Conservation (phyloP, 495 filamentous ascomycete species). For the Annulohypoxylon nitens region DNA sequence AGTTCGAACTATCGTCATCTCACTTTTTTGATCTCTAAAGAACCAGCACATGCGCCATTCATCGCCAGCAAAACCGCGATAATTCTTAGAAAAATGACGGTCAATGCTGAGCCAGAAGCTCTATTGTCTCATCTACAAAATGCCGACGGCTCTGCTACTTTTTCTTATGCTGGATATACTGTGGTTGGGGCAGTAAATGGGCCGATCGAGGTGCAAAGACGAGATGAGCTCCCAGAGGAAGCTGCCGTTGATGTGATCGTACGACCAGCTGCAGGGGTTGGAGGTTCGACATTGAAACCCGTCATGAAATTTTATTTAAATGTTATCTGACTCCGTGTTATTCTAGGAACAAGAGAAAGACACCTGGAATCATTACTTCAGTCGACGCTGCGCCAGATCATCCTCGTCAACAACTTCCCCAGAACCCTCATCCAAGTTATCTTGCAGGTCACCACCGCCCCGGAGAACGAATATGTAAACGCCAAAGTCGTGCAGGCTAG, state of each 20-base stretch:
- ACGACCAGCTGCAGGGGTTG: slow-evolving; percentile 85
- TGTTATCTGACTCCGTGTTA: slow-evolving; percentile 56
- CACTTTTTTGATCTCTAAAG: slow-evolving; percentile 17
- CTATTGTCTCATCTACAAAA: slow-evolving; percentile 72
- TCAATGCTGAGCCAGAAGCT: slow-evolving; percentile 60
- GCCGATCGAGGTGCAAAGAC: slow-evolving; percentile 88
- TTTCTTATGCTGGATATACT: slow-evolving; percentile 80
- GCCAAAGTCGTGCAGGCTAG: slow-evolving; percentile 64
- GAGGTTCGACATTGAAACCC: slow-evolving; percentile 69
- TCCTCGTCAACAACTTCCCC: slow-evolving; percentile 76
- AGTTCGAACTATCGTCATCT: slow-evolving; percentile 40
- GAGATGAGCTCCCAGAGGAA: slow-evolving; percentile 90
- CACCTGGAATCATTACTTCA: slow-evolving; percentile 79
- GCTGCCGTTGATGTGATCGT: slow-evolving; percentile 91
- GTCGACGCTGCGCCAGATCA: slow-evolving; percentile 74
- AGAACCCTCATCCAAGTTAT: slow-evolving; percentile 75
- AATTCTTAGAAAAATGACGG: slow-evolving; percentile 56
- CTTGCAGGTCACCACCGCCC: slow-evolving; percentile 71
- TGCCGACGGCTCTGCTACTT: slow-evolving; percentile 89
- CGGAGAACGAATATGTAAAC: slow-evolving; percentile 67
- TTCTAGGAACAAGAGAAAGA: slow-evolving; percentile 74
- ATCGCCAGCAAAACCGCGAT: slow-evolving; percentile 5
- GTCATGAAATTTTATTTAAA: slow-evolving; percentile 48
- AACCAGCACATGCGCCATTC: slow-evolving; percentile 5
- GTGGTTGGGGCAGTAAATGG: slow-evolving; percentile 90